Base-by-base conservation (phyloP, 2,329 filamentous ascomycete genomes). In the Delphinella strobiligena region DNA sequence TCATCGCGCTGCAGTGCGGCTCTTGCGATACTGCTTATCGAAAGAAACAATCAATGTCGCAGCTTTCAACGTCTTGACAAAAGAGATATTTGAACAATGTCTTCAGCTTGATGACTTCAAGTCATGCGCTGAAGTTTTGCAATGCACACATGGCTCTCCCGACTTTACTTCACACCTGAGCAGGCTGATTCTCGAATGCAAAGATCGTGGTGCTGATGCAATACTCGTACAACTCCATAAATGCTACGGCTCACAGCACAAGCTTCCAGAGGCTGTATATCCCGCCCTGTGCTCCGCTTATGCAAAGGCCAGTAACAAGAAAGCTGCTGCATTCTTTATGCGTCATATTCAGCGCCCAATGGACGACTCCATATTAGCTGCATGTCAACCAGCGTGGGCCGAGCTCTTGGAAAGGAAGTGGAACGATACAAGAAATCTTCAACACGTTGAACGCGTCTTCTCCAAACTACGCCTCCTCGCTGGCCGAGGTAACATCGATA, bases 331-430 rank as follows among this genome's bases (percentile, higher is more conserved):
- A 29, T 15, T 41, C 8, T 41, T 41, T 17, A 34, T 16, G 5
- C 31, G 36, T 16, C 33, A 32, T 5, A 29, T 41, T 16, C 18
- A 17, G 1, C 19, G 11, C 8, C 7, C 14, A 17, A 15, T 32
- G n/a, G 33, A 34, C 2, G 27, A 16, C 8, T 29, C 39, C 8
- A 34, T 41, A 8, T 14, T 41, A 9, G 16, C 14, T 12, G 9
- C 12, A 5, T 36, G 33, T 5, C 12, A 41, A 35, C 14, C 39
- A 33, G 33, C 39, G 5, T 41, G 39, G 39, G 18, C 34, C n/a
- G 30, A 15, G 15, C 36, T 41, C 16, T 30, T 41, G 2, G 7
- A 36, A 4, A 34, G 32, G n/a, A 22, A 36, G 29, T 41, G 39
- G 39, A 17, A 9, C 15, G 18, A 8, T 4, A 41, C 39, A 16